Base-by-base conservation (phyloP, 176 grass and related monocot genomes). In the Neostapfia colusana region DNA sequence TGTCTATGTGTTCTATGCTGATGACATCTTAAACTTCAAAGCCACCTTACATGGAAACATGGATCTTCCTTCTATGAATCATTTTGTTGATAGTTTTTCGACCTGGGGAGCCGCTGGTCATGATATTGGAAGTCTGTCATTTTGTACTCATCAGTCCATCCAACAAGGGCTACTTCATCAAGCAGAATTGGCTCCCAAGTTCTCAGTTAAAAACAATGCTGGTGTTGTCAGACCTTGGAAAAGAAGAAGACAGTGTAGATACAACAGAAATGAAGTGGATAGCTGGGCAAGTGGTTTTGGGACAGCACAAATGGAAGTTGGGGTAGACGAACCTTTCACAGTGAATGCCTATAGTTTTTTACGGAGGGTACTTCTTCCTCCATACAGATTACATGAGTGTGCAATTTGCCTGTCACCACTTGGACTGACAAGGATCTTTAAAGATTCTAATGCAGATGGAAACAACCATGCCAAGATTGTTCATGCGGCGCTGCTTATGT, bases 81-180 rank as follows among this genome's bases (percentile, higher is more conserved):
- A 67, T 82, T 75, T 82, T 90, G 69, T 63, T 57, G 82, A 86
- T 75, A 69, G 53, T 69, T 79, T 86, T 71, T 59, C 77, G 80
- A n/a, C 77, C 77, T 98, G 95, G 91, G 87, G 85, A 72, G 82
- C 86, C 80, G 86, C 87, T 89, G 91, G 95, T 84, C 64, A 71
- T 88, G 85, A 81, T 31, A 94, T 98, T 24, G 89, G 91, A 69
- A 75, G 78, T 82, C 66, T 79, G 69, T 72, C 74, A 72, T 91
- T 90, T 68, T 73, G 71, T 35, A 59, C 53, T 83, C 82, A 82
- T 79, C 62, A 72, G 55, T 80, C 81, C 37, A 45, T 68, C 64
- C 50, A 59, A 38, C 57, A 44, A 83, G 81, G 65, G 11, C 80
- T 44, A 75, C 42, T 51, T 65, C 58, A 79, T 85, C 49, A 44